Percentiles rank a stretch among this genome's conserved stretches.
Evolutionary conservation across 2,329 filamentous ascomycete genomes (phyloP).

Genomic region (Fusarium nodosum): DNA sequence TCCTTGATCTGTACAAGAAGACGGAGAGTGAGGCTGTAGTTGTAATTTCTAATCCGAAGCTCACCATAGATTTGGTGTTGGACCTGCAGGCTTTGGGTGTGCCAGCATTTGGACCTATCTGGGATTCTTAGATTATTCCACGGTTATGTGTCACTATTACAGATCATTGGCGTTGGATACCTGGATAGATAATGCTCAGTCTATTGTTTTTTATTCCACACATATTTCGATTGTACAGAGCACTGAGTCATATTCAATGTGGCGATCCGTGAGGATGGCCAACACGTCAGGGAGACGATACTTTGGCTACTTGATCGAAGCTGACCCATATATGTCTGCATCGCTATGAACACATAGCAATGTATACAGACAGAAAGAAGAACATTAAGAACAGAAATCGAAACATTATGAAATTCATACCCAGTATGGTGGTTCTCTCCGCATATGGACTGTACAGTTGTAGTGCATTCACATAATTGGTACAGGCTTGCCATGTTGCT

Average conservation of each 20-base stretch:
- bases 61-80: conserved; percentile 74
- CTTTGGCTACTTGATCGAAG: too few species aligned
- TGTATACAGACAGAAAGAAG: background rate
- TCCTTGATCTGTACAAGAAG: conserved; percentile 64
- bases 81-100: conserved; percentile 73
- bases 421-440: background rate
- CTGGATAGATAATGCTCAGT: background rate
- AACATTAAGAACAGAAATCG: background rate
- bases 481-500: background rate
- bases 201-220: too few species aligned
- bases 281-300: rapidly evolving
- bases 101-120: conserved; percentile 77
- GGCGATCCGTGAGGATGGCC: background rate
- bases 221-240: too few species aligned
- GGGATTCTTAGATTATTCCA: conserved; percentile 59
- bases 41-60: conserved; percentile 73
- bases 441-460: background rate
- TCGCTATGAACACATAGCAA: rapidly evolving
- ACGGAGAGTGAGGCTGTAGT: conserved; percentile 75
- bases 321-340: rapidly evolving
- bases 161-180: background rate
- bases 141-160: background rate
- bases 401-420: background rate
- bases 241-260: rapidly evolving
- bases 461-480: background rate